Percentiles rank a stretch among this genome's conserved stretches.
These are phyloP conservation scores for Boletus rufocinnamomeus DNA, from an alignment of 768 basidiomycete genomes.

Conservation along the genomic window DNA sequence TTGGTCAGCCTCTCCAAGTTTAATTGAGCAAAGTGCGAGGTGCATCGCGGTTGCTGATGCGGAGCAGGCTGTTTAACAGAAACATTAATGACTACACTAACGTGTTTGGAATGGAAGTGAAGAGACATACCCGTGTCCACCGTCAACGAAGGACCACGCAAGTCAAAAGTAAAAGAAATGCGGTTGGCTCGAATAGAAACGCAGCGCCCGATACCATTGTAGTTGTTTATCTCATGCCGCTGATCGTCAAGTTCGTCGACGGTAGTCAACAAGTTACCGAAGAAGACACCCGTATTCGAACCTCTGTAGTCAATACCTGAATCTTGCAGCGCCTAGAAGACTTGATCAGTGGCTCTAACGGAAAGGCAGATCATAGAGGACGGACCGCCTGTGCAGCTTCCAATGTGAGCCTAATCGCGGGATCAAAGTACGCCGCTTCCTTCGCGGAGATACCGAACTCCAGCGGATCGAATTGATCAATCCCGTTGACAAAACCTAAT, in stretches of 20 bases:
- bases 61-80: conserved; percentile 38
- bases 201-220: conserved; percentile 34
- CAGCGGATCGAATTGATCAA: conserved; percentile 37
- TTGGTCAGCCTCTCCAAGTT: conserved; percentile 46
- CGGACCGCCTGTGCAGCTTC: conserved; percentile 35
- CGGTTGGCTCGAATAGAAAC: conserved; percentile 35
- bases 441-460: conserved; percentile 38
- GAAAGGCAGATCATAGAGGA: background rate
- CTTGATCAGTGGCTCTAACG: background rate
- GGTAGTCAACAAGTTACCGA: conserved; percentile 35
- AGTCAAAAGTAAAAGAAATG: conserved; percentile 38
- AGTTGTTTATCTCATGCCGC: conserved; percentile 29
- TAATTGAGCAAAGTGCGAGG: conserved; percentile 47
- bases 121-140: conserved; percentile 35
- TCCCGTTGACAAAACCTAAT: conserved; percentile 32
- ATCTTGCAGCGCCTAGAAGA: conserved; percentile 40
- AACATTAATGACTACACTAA: background rate
- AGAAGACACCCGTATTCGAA: conserved; percentile 44
- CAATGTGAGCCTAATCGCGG: conserved; percentile 33
- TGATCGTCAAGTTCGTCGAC: conserved; percentile 33
- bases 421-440: conserved; percentile 35
- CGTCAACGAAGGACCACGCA: conserved; percentile 51
- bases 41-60: conserved; percentile 50
- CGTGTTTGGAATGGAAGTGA: background rate
- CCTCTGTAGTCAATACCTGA: conserved; percentile 49